Evolutionary conservation across 257 asterid species (phyloP), one percentile per base, ranked within the genome.

Genomic region (Cordia subcordata): DNA sequence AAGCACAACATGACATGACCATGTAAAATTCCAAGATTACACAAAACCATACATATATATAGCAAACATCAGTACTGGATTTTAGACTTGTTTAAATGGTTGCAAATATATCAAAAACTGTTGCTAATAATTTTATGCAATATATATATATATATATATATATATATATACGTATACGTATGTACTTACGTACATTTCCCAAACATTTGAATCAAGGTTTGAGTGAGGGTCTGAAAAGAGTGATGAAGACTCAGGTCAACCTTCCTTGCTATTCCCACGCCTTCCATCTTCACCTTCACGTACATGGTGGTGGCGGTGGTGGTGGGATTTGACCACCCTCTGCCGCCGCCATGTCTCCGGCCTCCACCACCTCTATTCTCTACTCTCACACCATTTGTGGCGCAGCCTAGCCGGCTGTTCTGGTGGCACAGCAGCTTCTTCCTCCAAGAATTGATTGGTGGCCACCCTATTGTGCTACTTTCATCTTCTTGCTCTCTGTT

Each of bases 211-310:
- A 78, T n/a, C 66, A 86, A 76, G 53, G 72, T 65, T 50, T 62
- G 54, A 11, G 53, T 57, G 39, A 84, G 83, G 0, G 82, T 39
- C 35, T 55, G 76, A 64, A 64, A 66, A 51, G 84, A 83, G 8
- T 45, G 72, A 57, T 79, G 72, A 22, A 13, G 51, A 39, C 63
- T 72, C 2, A 86, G 38, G 63, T 86, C 82, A 55, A 86, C 59
- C 69, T 86, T 86, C 55, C 95, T 84, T 15, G 74, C 79, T 42
- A 86, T 84, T 53, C 87, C 95, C 12, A 81, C 69, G 3, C 95
- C 93, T 46, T 86, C 93, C 93, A 86, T 86, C 66, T 79, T 83
- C 73, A 83, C 95, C 62, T 86, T 86, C 53, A 86, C 87, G 16
- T 65, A 77, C 77, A 33, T 61, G 5, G 78, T 77, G n/a, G n/a